These are phyloP conservation scores for Agaricus subrufescens DNA, from an alignment of 768 basidiomycete species.

Conservation along the genomic window DNA sequence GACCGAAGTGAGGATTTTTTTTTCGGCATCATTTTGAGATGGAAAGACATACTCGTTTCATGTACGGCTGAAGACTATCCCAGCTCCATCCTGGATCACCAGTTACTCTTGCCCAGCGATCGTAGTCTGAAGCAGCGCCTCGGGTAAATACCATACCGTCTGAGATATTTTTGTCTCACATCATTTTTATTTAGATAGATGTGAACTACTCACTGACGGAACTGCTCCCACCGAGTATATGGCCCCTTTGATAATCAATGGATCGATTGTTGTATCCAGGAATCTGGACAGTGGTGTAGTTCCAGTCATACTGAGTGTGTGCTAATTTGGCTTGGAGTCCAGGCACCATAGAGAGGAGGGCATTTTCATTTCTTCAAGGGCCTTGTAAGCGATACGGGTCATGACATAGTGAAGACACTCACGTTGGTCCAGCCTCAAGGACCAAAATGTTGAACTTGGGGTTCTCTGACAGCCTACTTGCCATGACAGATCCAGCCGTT, in stretches of 20 bases:
- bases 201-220: constrained; percentile 22
- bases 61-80: constrained; percentile 23
- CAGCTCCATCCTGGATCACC: constrained; percentile 29
- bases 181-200: background rate
- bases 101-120: constrained; percentile 21
- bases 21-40: background rate
- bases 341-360: constrained; percentile 15
- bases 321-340: constrained; percentile 5
- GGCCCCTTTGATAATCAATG: constrained; percentile 23
- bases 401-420: background rate
- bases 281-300: constrained; percentile 24
- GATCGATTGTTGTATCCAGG: constrained; percentile 19
- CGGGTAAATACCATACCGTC: constrained; percentile 27
- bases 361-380: constrained; percentile 16
- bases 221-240: constrained; percentile 28
- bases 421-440: constrained; percentile 27
- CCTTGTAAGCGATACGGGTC: too few relatives aligned
- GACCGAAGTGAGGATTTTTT: background rate
- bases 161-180: background rate
- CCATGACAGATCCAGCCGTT: constrained; percentile 23
- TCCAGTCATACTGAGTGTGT: constrained; percentile 24
- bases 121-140: constrained; percentile 23
- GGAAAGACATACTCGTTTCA: constrained; percentile 13
- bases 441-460: constrained; percentile 20
- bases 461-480: constrained; percentile 25